Percentiles rank a stretch among this genome's conserved stretches.
Evolutionary conservation across 2,329 filamentous ascomycete species (phyloP).

Genomic region (Phyllosticta capitalensis): DNA sequence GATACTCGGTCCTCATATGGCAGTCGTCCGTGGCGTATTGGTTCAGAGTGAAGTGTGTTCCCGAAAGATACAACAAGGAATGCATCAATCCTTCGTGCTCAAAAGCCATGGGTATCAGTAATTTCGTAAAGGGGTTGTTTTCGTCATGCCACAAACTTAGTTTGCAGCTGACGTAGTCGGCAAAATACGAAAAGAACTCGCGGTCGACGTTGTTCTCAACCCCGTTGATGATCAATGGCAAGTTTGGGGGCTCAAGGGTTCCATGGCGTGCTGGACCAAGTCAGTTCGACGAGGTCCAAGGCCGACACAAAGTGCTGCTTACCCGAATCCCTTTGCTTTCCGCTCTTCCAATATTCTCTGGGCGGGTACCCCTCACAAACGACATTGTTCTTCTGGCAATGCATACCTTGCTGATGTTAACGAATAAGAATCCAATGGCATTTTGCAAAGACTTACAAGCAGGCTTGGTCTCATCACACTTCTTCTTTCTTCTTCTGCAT

Average conservation of each 20-base stretch:
- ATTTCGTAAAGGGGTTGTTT: conserved; percentile 76
- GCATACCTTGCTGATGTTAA: conserved; percentile 38
- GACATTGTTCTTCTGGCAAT: conserved; percentile 89
- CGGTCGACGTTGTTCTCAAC: conserved; percentile 73
- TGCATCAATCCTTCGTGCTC: conserved; percentile 80
- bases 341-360: conserved; percentile 79
- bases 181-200: conserved; percentile 75
- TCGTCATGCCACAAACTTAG: conserved; percentile 70
- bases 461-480: conserved; percentile 44
- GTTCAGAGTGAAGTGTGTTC: conserved; percentile 48
- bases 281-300: conserved; percentile 13
- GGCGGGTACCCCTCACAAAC: conserved; percentile 85
- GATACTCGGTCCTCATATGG: background rate
- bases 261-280: conserved; percentile 18
- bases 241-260: conserved; percentile 30
- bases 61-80: conserved; percentile 73
- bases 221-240: conserved; percentile 61
- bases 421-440: background rate
- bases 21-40: background rate
- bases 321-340: conserved; percentile 63
- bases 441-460: conserved; percentile 24
- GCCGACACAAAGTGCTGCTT: background rate
- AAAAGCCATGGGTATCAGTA: conserved; percentile 72
- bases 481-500: conserved; percentile 52
- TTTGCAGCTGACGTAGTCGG: conserved; percentile 66